Evolutionary conservation across 805 yeast species (phyloP).

Genomic region (Wickerhamiella nectarea): DNA sequence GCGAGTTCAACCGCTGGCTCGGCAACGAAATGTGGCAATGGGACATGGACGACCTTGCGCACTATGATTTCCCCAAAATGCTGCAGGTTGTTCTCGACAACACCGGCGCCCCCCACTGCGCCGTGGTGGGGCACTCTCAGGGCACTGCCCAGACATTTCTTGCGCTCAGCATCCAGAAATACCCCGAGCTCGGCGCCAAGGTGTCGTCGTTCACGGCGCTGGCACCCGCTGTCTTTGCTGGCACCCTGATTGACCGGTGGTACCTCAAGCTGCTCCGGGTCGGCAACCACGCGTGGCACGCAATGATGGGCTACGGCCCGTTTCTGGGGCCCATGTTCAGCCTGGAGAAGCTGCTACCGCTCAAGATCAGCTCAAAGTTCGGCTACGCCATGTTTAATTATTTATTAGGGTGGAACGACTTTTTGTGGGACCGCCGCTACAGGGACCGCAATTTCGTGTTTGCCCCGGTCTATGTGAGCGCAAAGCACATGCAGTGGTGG

Average conservation of each 20-base stretch:
- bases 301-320: constrained; percentile 60
- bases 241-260: constrained; percentile 47
- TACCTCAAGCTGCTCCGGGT: constrained; percentile 24
- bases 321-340: constrained; percentile 65
- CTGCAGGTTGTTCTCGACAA: constrained; percentile 42
- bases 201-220: constrained; percentile 59
- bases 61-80: constrained; percentile 61
- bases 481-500: constrained; percentile 90
- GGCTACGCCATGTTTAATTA: constrained; percentile 78
- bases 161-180: constrained; percentile 40
- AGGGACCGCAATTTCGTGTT: constrained; percentile 68
- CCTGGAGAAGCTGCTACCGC: constrained; percentile 38
- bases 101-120: constrained; percentile 24
- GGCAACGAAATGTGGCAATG: constrained; percentile 74
- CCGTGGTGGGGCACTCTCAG: constrained; percentile 76
- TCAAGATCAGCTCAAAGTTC: constrained; percentile 42
- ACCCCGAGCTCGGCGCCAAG: constrained; percentile 36
- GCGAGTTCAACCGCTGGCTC: constrained; percentile 27
- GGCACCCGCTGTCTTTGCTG: constrained; percentile 89
- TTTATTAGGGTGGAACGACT: constrained; percentile 77
- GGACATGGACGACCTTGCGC: constrained; percentile 78
- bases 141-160: constrained; percentile 81
- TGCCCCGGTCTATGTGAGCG: constrained; percentile 71
- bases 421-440: constrained; percentile 54
- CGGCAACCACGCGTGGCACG: constrained; percentile 19